Conservation (phyloP, 768 basidiomycete genomes). For the Paxillus involutus region DNA sequence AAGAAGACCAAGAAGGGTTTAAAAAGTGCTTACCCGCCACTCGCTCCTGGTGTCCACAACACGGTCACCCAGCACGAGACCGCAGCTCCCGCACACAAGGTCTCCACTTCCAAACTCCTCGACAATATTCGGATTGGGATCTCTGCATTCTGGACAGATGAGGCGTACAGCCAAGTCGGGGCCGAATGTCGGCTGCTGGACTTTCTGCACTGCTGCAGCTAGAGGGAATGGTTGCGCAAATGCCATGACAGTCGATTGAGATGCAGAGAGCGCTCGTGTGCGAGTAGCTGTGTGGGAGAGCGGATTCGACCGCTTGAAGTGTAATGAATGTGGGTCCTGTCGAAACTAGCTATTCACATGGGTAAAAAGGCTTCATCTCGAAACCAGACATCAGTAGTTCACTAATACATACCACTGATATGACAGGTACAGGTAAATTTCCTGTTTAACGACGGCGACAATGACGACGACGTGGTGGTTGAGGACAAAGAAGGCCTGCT, state of each 20-base stretch:
- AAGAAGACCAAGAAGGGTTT: conserved; percentile 8
- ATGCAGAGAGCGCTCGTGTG: conserved; percentile 11
- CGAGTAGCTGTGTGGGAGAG: conserved; percentile 10
- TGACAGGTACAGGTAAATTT: conserved; percentile 6
- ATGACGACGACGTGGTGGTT: conserved; percentile 24
- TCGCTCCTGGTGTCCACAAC: conserved; percentile 98
- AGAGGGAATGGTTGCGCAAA: conserved; percentile 82
- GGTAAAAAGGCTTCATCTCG: conserved; percentile 9
- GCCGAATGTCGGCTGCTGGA: conserved; percentile 60
- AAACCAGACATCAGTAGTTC: conserved; percentile 5
- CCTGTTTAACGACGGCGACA: conserved; percentile 11
- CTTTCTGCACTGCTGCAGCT: conserved; percentile 51
- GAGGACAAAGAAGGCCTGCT: conserved; percentile 14
- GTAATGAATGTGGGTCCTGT: conserved; percentile 27
- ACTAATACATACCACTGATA: conserved; percentile 12
- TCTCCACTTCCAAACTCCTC: conserved; percentile 99
- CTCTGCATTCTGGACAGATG: conserved; percentile 94
- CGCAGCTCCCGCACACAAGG: conserved; percentile 92
- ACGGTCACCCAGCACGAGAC: conserved; percentile 92
- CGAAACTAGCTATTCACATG: conserved; percentile 15
- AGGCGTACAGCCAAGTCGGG: conserved; percentile 86
- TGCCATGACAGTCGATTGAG: conserved; percentile 43
- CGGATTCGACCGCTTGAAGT: conserved; percentile 13
- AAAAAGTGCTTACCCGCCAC: conserved; percentile 76
- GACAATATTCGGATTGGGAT: conserved; percentile 90